Conservation (phyloP, 805 yeast species). For the Pichia gijzeniarum region DNA sequence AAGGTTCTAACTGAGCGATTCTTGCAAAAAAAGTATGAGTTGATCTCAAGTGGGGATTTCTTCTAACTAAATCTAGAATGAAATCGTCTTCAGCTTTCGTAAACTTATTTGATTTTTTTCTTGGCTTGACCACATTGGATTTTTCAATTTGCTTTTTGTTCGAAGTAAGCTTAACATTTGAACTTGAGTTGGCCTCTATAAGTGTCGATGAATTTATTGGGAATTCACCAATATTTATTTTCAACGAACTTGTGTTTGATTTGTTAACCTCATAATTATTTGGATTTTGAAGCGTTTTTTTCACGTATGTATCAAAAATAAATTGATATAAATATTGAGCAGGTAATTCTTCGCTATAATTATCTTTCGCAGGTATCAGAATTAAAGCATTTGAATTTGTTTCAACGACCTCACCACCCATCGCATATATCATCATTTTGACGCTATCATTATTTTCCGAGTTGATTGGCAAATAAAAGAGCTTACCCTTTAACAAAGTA, state of each 20-base stretch:
- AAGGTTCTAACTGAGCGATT: conserved; percentile 42
- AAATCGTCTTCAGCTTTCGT: conserved; percentile 58
- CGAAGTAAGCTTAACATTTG: background rate
- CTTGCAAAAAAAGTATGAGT: conserved; percentile 62
- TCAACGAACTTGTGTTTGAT: conserved; percentile 9
- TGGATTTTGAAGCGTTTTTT: conserved; percentile 14
- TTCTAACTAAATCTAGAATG: conserved; percentile 60
- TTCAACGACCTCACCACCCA: conserved; percentile 22
- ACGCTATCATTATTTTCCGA: conserved; percentile 15
- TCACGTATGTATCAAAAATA: conserved; percentile 20
- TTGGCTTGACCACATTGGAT: conserved; percentile 14
- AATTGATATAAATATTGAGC: conserved; percentile 21
- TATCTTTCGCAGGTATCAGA: conserved; percentile 16
- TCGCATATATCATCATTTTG: conserved; percentile 14
- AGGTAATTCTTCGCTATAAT: conserved; percentile 13
- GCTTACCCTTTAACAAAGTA: conserved; percentile 11
- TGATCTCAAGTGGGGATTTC: conserved; percentile 59
- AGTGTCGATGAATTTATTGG: conserved; percentile 8
- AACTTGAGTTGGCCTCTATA: background rate
- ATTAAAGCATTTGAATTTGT: conserved; percentile 11
- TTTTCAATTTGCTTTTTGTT: conserved; percentile 1
- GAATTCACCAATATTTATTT: conserved; percentile 22
- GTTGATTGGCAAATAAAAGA: conserved; percentile 17
- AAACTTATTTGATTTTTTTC: conserved; percentile 41
- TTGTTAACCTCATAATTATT: conserved; percentile 17